Evolutionary conservation across 805 yeast species (phyloP), one percentile per base, ranked within the genome.

Genomic region (Yarrowia sp.): DNA sequence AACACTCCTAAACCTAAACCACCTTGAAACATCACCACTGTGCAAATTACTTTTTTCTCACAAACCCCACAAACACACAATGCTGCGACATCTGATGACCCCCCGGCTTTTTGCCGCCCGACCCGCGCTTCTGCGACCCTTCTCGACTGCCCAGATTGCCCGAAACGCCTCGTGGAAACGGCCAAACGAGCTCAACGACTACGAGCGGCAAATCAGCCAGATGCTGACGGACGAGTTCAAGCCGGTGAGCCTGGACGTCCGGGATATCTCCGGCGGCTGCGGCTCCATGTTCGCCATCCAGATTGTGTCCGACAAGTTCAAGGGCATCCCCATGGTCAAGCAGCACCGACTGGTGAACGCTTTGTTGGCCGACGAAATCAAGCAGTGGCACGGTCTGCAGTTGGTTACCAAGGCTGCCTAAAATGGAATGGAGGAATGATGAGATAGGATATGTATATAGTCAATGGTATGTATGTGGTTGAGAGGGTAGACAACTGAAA

Each of bases 241-340:
- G 8, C 98, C 99, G 1, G 77, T 79, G 40, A 79, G 78, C 43
- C 79, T 93, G 56, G 82, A 83, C 36, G 98, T 94, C 8, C 82
- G 83, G 72, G 98, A 94, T 76, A 87, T 94, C 9, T 88, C 95
- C 36, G 98, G 94, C 19, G 99, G 99, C 0, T 95, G 99, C 79
- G 99, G 99, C 0, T 92, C 98, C 8, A 95, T 95, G 99, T 95
- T 92, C 79, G 92, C 97, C 59, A 94, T 95, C 64, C 80, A 83
- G 70, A 85, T 95, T 16, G 89, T 87, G 56, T 87, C 95, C 67
- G 82, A 82, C 1, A 81, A 86, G 74, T 95, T 95, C 79, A 86
- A 89, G 73, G 97, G 97, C 0, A 75, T 91, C 53, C 81, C 91
- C 1, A 91, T 91, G 87, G 83, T 95, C 72, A 93, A 92, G 76